Percentiles rank a stretch among this genome's conserved stretches.
Conservation (phyloP, 176 grass and related monocot genomes). For the Pontederia crassipes region DNA sequence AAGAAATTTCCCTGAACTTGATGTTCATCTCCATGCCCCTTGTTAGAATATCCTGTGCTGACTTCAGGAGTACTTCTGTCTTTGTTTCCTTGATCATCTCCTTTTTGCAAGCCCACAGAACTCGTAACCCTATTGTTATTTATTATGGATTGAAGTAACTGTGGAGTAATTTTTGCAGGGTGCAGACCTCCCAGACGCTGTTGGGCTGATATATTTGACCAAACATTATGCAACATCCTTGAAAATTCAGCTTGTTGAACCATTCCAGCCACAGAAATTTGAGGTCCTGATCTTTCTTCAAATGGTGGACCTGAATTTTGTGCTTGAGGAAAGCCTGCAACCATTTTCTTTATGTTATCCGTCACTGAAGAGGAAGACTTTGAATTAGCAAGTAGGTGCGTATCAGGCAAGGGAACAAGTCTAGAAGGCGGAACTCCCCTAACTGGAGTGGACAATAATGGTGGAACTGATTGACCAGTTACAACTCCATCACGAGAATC, state of each 20-base stretch:
- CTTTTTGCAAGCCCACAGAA: constrained; percentile 17
- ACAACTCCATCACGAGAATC: not conserved
- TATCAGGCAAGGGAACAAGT: not conserved
- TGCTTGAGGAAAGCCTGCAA: constrained; percentile 6
- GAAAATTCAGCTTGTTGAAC: constrained; percentile 15
- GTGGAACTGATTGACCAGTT: not conserved
- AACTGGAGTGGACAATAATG: not conserved
- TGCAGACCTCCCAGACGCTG: constrained; percentile 4
- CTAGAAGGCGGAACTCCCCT: not conserved
- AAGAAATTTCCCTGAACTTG: not conserved
- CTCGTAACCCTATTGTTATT: constrained; percentile 1
- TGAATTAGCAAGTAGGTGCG: not conserved
- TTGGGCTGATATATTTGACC: constrained; percentile 26
- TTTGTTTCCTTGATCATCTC: constrained; percentile 6
- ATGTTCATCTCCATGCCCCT: constrained; percentile 22
- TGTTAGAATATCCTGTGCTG: constrained; percentile 6
- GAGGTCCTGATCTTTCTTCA: constrained; percentile 1
- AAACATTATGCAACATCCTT: constrained; percentile 22
- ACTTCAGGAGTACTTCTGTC: constrained; percentile 13
- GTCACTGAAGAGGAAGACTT: constrained; percentile 9
- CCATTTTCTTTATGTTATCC: not conserved
- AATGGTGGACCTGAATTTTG: constrained; percentile 13
- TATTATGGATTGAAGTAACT: constrained; percentile 15
- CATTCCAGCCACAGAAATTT: constrained; percentile 10
- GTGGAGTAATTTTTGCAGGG: constrained; percentile 8